Base-by-base conservation (phyloP, 2,329 filamentous ascomycete genomes). In the Ophiostoma tasmaniense region DNA sequence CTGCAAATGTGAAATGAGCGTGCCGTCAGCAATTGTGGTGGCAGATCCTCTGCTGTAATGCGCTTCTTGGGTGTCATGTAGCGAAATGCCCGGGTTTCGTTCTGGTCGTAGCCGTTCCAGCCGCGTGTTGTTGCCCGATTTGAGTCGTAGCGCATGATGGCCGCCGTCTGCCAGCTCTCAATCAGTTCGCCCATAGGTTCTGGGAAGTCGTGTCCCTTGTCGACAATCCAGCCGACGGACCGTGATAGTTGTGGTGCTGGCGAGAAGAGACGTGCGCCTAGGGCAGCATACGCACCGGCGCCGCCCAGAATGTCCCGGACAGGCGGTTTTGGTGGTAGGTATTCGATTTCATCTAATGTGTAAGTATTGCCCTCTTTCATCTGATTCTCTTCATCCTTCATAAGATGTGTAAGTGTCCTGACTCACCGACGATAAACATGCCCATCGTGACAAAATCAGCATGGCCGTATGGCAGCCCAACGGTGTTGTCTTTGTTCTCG, bases 1-100 rank as follows among this genome's bases (percentile, higher is more conserved):
- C 93, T 97, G 71, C 96, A 91, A 74, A 98, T 84, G 77, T 97
- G 94, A 75, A 96, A 96, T 0, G 90, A 89, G 71, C 87, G 89
- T 0, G 92, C 88, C 66, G 86, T 84, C 7, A 96, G 82, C 37
- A 96, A 82, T 0, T 81, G 76, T 42, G 84, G 82, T 2, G 85
- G 86, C 11, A 98, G 83, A 75, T 93, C 90, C 13, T 84, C 80
- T 39, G 89, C 89, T 3, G 91, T 89, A 20, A 99, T 82, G 6
- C 93, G 90, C 72, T 91, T 83, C 79, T 97, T 98, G 0, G 92
- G 89, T 0, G 93, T 97, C 67, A 88, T 83, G 77, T 98, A 99
- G 76, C 87, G 89, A 82, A 99, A 99, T 8, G 89, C 89, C 78
- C 85, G 82, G 72, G 88, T 85, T 52, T 73, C 72, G 20, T 64